Evolutionary conservation across 1,139 yeast genomes (phyloP).

Genomic region (Diutina mesorugosa): DNA sequence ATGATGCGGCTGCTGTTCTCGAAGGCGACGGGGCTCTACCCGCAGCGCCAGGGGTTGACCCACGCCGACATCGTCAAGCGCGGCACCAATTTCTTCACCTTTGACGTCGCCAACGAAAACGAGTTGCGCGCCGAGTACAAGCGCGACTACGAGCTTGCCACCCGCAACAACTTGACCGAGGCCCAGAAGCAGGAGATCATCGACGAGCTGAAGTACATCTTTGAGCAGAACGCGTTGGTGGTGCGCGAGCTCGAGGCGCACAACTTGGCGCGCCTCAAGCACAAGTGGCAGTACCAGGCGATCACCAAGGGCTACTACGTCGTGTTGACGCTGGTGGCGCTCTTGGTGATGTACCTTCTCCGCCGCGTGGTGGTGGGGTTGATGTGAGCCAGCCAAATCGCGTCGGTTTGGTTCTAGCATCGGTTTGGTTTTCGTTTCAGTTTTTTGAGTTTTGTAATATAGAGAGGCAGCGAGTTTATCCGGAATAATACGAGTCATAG

Average conservation of each 20-base stretch:
- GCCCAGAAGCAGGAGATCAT: constrained; percentile 58
- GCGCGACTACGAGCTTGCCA: constrained; percentile 64
- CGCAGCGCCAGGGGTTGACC: constrained; percentile 50
- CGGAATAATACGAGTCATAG: too few species aligned
- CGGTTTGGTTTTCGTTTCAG: too few species aligned
- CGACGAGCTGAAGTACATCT: constrained; percentile 54
- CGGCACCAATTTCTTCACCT: constrained; percentile 64
- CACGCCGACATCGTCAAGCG: constrained; percentile 45
- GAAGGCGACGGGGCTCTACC: constrained; percentile 62
- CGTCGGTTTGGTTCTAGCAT: neutral
- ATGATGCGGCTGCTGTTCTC: constrained; percentile 57
- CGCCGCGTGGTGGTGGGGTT: neutral
- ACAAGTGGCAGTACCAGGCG: constrained; percentile 43
- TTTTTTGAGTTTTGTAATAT: too few species aligned
- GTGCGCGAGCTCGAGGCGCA: constrained; percentile 54
- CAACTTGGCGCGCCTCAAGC: constrained; percentile 43
- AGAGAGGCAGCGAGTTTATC: too few species aligned
- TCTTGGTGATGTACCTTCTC: constrained; percentile 11
- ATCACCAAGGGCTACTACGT: constrained; percentile 36
- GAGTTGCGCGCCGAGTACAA: constrained; percentile 54
- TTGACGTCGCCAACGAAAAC: constrained; percentile 60
- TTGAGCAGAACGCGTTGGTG: constrained; percentile 47
- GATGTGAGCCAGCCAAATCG: neutral
- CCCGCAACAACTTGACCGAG: constrained; percentile 57
- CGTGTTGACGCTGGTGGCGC: constrained; percentile 12